Evolutionary conservation across 768 basidiomycete genomes (phyloP), one percentile per base, ranked within the genome.

Genomic region (Mycena albidolilacea): DNA sequence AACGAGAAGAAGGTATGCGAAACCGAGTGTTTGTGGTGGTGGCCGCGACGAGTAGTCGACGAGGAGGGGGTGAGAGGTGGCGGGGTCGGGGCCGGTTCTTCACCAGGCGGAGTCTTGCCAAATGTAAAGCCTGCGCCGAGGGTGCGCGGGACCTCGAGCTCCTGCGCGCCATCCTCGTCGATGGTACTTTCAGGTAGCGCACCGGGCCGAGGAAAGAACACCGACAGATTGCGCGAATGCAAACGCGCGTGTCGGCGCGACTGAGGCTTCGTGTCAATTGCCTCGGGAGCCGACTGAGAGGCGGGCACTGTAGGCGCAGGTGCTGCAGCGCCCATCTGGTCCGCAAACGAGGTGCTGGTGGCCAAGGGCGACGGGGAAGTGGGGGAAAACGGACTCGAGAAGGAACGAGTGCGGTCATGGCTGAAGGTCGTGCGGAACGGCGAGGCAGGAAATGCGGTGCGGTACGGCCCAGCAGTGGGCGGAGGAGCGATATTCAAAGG

Each of bases 1-100:
- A 98, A 98, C 0, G 96, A 96, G 83, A 97, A 97, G 82, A 98
- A 97, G 78, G 95, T 96, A 80, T 98, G 96, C 0, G 96, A 97
- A 12, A 97, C 82, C 0, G 96, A 97, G 81, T 97, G 97, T 81
- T 96, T 96, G 78, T 97, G 97, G 82, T 98, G 93, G 78, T 96
- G 95, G 0, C 95, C 95, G 50, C 93, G 83, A 44, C 91, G 85
- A 11, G 85, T 83, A 4, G 87, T 78, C 11, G 84, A 77, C 0
- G 78, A 65, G 0, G 81, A 70, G 73, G 82, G 61, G 77, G 85
- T 70, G 74, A 80, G 6, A 78, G 79, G 73, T 76, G 41, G 77
- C 86, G 87, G 78, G 87, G 84, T 46, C 57, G 79, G 44, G 23
- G 74, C 5, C 79, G 70, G 59, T 3, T 17, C 17, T 37, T 30